Percentiles rank a stretch among this genome's conserved stretches.
These are phyloP conservation scores for Dictyostelium brefeldianum DNA, from an alignment of 78 protist species.

Conservation along the genomic window DNA sequence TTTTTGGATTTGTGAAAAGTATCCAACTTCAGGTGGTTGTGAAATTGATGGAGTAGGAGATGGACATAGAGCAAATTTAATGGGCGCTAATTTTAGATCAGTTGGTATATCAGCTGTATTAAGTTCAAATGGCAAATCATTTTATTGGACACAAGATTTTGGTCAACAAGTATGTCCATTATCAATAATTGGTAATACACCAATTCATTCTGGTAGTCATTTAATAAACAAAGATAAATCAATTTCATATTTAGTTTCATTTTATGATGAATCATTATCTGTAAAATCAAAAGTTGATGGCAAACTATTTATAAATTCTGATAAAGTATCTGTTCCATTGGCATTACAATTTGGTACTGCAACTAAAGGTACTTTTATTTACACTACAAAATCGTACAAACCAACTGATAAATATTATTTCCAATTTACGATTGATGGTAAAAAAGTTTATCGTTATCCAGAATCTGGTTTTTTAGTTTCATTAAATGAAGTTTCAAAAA, in stretches of 20 bases:
- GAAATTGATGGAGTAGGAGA: not conserved
- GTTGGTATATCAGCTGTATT: not conserved
- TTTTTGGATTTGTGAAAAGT: conserved; percentile 29
- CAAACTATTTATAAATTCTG: conserved; percentile 1
- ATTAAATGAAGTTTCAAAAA: not conserved
- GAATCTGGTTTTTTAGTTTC: not conserved
- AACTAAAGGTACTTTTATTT: conserved; percentile 8
- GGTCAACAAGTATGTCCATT: conserved; percentile 1
- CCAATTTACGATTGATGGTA: not conserved
- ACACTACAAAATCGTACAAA: not conserved
- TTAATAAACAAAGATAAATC: not conserved
- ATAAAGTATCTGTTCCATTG: not conserved
- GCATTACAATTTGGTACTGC: not conserved
- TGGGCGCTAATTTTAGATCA: not conserved
- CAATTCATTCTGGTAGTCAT: conserved; percentile 23
- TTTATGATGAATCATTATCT: not conserved
- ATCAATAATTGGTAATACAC: not conserved
- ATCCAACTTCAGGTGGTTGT: not conserved
- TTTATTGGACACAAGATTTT: conserved; percentile 21
- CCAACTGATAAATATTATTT: not conserved
- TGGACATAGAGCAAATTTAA: conserved; percentile 25
- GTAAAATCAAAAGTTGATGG: not conserved
- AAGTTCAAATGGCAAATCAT: not conserved
- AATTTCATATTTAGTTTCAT: not conserved
- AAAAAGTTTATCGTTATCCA: not conserved